phyloP scores from a whole-genome alignment of 805 yeast genomes.

The Hanseniaspora jakobsenii region DNA sequence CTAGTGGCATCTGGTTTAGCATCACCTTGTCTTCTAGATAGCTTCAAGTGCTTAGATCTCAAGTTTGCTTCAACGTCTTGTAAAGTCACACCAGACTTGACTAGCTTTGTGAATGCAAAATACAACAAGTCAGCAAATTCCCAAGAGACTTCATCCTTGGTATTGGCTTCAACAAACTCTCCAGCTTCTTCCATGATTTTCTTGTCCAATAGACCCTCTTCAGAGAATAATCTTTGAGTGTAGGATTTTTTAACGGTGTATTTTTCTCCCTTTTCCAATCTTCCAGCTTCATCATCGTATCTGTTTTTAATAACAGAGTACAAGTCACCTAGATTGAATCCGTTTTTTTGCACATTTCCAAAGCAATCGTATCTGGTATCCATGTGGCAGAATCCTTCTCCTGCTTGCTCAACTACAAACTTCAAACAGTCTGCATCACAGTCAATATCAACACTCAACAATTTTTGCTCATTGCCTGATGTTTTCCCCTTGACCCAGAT shows the following conservation, averaged over 20 bases:
- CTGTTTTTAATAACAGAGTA: slow-evolving; percentile 58
- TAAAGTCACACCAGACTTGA: slow-evolving; percentile 65
- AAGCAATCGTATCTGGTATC: slow-evolving; percentile 67
- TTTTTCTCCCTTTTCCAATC: slow-evolving; percentile 31
- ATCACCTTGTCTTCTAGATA: slow-evolving; percentile 89
- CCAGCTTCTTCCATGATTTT: slow-evolving; percentile 94
- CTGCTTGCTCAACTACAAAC: slow-evolving; percentile 74
- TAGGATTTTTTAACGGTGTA: slow-evolving; percentile 41
- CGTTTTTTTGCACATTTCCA: slow-evolving; percentile 50
- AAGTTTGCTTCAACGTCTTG: slow-evolving; percentile 75
- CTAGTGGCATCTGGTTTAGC: slow-evolving; percentile 79
- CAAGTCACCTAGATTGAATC: slow-evolving; percentile 36
- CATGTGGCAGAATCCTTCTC: slow-evolving; percentile 87
- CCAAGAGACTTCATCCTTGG: slow-evolving; percentile 70
- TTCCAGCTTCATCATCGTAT: slow-evolving; percentile 53
- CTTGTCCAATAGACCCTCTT: slow-evolving; percentile 62
- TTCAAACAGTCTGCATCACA: slow-evolving; percentile 89
- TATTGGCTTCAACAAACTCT: slow-evolving; percentile 76
- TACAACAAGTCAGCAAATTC: slow-evolving; percentile 89
- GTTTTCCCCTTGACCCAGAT: slow-evolving; percentile 94
- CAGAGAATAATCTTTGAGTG: slow-evolving; percentile 76
- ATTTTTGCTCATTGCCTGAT: slow-evolving; percentile 86
- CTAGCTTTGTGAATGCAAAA: slow-evolving; percentile 61
- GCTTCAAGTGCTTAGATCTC: slow-evolving; percentile 71
- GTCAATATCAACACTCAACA: slow-evolving; percentile 57